Base-by-base conservation (phyloP, 2,329 filamentous ascomycete species). In the Sporothrix globosa region DNA sequence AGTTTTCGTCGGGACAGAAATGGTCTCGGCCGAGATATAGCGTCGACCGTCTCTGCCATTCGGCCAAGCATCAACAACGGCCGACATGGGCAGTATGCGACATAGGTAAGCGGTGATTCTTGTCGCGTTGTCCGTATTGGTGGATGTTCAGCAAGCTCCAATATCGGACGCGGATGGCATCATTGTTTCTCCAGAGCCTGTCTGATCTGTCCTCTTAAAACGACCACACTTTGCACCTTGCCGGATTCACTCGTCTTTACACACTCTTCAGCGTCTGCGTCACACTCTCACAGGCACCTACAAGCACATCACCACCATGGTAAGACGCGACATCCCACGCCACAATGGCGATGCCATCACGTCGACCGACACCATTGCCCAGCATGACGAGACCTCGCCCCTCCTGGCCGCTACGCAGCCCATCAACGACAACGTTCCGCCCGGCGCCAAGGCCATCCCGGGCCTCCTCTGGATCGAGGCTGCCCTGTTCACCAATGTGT, bases 401-500 rank as follows among this genome's bases (percentile, higher is more conserved):
- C 63, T 66, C 19, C 63, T 66, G 1, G 3, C 17, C 13, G 5
- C 60, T 10, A 24, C 19, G 24, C 52, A 27, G 14, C 4, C 58
- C 4, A 3, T 10, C n/a, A 9, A 48, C 61, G 14, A 1, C 34
- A 7, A 48, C 27, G 44, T 13, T 27, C 14, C 11, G 19, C 63
- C 24, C 19, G 19, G 14, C 27, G 21, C 46, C 27, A 30, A 17
- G 5, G 24, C 14, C n/a, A 39, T 71, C 2, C 65, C 67, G 2
- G 84, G 84, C n/a, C 88, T 89, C 73, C 17, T 83, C 50, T 86
- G 84, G 84, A 87, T 89, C 66, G 82, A 89, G 78, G 76, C 86
- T 9, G 86, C 87, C 41, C 88, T 90, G 74, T 88, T 89, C 81
- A 83, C 84, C 56, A 90, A 90, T 72, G 87, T 90, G 7, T 90